phyloP scores from a whole-genome alignment of 257 asterid species.

The Linaria vulgaris region DNA sequence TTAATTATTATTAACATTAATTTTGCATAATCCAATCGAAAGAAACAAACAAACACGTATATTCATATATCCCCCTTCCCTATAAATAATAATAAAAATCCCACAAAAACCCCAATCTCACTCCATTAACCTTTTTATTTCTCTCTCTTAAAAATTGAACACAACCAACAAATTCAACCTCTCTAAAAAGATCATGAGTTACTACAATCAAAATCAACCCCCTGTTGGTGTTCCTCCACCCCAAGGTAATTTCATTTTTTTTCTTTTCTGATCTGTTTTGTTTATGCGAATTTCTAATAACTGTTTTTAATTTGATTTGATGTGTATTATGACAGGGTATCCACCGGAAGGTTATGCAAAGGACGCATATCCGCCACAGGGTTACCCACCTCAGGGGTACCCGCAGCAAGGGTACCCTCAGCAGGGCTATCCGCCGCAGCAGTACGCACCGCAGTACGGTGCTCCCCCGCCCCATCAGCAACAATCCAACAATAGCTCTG shows the following conservation, averaged over 20 bases:
- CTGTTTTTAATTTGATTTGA: background rate
- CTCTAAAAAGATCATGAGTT: slow-evolving; percentile 47
- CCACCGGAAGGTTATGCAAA: slow-evolving; percentile 73
- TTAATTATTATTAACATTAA: too few species aligned
- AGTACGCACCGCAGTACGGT: slow-evolving; percentile 57
- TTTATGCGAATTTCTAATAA: too few species aligned
- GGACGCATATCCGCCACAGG: slow-evolving; percentile 73
- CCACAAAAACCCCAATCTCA: too few species aligned
- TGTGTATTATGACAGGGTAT: slow-evolving; percentile 38
- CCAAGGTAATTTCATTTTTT: slow-evolving; percentile 40
- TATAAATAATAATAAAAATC: too few species aligned
- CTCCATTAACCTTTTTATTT: too few species aligned
- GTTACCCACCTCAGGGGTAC: slow-evolving; percentile 66
- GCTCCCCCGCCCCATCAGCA: slow-evolving; percentile 60
- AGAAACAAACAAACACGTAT: too few species aligned
- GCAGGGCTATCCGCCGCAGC: slow-evolving; percentile 42
- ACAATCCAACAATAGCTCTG: slow-evolving; percentile 35
- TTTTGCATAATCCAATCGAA: too few species aligned
- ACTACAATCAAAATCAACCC: slow-evolving; percentile 63
- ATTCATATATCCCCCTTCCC: too few species aligned
- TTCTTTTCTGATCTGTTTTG: background rate
- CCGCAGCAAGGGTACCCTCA: slow-evolving; percentile 52
- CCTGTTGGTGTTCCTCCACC: slow-evolving; percentile 79
- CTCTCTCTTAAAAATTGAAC: too few species aligned
- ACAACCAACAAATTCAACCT: too few species aligned